phyloP scores from a whole-genome alignment of 2,329 filamentous ascomycete genomes.

The Aspergillus fijiensis region DNA sequence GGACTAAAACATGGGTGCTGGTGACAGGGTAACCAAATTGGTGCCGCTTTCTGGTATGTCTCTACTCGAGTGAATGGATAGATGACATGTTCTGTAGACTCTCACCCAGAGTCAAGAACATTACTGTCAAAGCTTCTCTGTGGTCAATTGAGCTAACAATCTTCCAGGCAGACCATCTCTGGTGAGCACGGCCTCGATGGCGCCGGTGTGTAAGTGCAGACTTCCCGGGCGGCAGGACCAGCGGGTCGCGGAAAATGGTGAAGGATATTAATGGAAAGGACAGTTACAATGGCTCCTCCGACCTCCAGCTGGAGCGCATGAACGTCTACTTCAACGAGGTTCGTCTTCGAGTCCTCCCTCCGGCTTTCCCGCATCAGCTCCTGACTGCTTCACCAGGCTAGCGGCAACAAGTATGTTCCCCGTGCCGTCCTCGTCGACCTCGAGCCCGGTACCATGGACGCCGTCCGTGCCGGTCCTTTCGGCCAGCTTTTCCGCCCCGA shows the following conservation, averaged over 20 bases:
- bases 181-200: constrained; percentile 96
- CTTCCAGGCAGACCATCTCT: constrained; percentile 72
- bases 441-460: constrained; percentile 99
- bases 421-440: constrained; percentile 99
- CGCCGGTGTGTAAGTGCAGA: constrained; percentile 78
- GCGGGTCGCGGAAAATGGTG: constrained; percentile 13
- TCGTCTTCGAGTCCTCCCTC: constrained; percentile 16
- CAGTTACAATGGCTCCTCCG: constrained; percentile 95
- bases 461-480: constrained; percentile 95
- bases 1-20: constrained; percentile 23
- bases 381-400: constrained; percentile 36
- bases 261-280: constrained; percentile 27
- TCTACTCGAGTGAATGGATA: not conserved
- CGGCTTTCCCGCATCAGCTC: not conserved
- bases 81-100: not conserved
- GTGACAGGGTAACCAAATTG: constrained; percentile 96
- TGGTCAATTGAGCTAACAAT: constrained; percentile 39
- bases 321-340: constrained; percentile 99
- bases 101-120: not conserved
- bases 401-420: constrained; percentile 98
- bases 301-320: constrained; percentile 99
- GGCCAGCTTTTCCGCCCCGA: constrained; percentile 99
- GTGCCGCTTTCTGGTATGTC: constrained; percentile 96
- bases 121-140: not conserved
- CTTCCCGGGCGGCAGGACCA: constrained; percentile 4